These are phyloP conservation scores for Clathrus columnatus DNA, from an alignment of 768 basidiomycete species.

Conservation along the genomic window DNA sequence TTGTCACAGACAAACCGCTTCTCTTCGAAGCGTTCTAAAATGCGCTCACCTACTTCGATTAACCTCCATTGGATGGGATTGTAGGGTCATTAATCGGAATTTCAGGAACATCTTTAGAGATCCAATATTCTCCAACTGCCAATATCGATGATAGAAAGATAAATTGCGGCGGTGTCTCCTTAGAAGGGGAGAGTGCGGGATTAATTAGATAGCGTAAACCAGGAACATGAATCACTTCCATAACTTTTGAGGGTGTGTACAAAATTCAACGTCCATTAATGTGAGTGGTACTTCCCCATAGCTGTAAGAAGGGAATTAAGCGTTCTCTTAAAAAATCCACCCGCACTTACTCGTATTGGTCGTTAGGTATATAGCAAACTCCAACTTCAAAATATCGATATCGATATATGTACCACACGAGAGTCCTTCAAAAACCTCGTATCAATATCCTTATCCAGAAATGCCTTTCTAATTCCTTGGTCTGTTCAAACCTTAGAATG, in stretches of 20 bases:
- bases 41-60: conserved; percentile 2
- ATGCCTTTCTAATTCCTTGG: neutral
- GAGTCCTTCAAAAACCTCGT: neutral
- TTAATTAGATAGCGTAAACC: conserved; percentile 14
- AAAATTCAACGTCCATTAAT: conserved; percentile 14
- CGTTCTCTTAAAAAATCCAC: neutral
- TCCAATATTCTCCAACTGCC: neutral
- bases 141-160: conserved; percentile 5
- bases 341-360: conserved; percentile 3
- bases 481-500: neutral
- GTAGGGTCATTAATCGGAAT: neutral
- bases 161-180: neutral
- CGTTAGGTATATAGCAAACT: neutral
- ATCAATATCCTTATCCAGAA: neutral
- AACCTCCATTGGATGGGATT: neutral
- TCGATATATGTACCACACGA: neutral
- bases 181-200: conserved; percentile 11
- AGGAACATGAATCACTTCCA: conserved; percentile 12
- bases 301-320: neutral
- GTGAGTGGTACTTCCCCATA: conserved; percentile 5
- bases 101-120: neutral
- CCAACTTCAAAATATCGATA: neutral
- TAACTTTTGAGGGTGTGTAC: conserved; percentile 10
- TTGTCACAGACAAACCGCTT: neutral
- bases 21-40: neutral